A percentile compares a stretch with the other conserved stretches of the same genome.
Conservation (phyloP, 805 yeast genomes). For the Yueomyces sinensis region DNA sequence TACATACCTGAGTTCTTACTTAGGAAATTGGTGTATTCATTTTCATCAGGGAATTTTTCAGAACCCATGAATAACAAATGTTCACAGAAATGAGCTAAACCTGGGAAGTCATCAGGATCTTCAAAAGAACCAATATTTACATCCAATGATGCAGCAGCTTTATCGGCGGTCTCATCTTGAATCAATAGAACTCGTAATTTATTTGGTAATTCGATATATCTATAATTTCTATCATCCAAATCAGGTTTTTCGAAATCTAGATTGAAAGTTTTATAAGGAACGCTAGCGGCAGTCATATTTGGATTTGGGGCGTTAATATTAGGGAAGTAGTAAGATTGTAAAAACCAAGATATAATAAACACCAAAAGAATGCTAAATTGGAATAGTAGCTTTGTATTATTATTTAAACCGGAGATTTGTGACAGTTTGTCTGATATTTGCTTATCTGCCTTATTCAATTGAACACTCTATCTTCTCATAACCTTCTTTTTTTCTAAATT, state of each 20-base stretch:
- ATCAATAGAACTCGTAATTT: constrained; percentile 48
- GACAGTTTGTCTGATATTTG: too few relatives aligned
- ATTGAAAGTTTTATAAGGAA: constrained; percentile 7
- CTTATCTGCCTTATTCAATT: too few relatives aligned
- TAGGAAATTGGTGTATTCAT: constrained; percentile 62
- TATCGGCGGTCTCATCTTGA: constrained; percentile 57
- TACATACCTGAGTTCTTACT: constrained; percentile 80
- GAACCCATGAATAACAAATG: constrained; percentile 76
- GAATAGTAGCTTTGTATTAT: too few relatives aligned
- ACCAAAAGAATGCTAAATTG: too few relatives aligned
- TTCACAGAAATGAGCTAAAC: constrained; percentile 70
- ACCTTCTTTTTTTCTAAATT: too few relatives aligned
- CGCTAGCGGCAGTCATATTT: too few relatives aligned
- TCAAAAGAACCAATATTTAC: constrained; percentile 67
- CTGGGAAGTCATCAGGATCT: constrained; percentile 51
- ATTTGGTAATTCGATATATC: constrained; percentile 47
- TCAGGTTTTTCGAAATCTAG: constrained; percentile 28
- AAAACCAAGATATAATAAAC: too few relatives aligned
- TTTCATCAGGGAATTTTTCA: constrained; percentile 61
- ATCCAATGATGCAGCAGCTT: constrained; percentile 68
- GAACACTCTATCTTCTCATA: too few relatives aligned
- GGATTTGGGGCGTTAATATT: too few relatives aligned
- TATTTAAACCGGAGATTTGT: too few relatives aligned
- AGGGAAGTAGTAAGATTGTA: neutral
- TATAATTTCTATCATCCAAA: constrained; percentile 64